Conservation (phyloP, 2,329 filamentous ascomycete genomes). For the Waltergamsia citrina region DNA sequence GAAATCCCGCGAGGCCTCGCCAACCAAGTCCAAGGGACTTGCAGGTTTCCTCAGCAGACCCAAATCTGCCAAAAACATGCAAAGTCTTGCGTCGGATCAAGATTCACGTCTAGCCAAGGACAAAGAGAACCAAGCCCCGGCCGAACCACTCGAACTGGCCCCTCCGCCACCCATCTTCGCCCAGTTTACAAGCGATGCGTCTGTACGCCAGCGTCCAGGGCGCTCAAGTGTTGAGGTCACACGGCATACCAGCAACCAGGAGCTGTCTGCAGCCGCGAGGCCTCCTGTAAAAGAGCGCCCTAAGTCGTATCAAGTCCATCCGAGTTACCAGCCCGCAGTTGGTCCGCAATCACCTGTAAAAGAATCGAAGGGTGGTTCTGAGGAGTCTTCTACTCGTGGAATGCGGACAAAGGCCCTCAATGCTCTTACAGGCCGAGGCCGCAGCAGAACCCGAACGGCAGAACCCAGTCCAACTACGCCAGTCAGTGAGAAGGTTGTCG, state of each 20-base stretch:
- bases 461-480: constrained; percentile 16
- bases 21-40: constrained; percentile 68
- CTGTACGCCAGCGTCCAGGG: constrained; percentile 9
- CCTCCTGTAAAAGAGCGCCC: constrained; percentile 32
- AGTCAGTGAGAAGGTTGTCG: constrained; percentile 39
- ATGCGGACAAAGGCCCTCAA: constrained; percentile 28
- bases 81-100: constrained; percentile 42
- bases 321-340: neutral
- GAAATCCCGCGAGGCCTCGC: constrained; percentile 36
- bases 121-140: constrained; percentile 73
- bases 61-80: constrained; percentile 62
- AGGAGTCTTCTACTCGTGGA: too few relatives aligned
- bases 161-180: constrained; percentile 66
- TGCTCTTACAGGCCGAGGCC: constrained; percentile 24
- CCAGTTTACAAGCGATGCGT: constrained; percentile 45
- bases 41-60: constrained; percentile 64
- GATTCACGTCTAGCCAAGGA: constrained; percentile 46
- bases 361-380: too few relatives aligned
- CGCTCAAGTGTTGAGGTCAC: constrained; percentile 15
- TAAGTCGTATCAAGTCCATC: constrained; percentile 36
- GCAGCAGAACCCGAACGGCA: constrained; percentile 25
- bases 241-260: constrained; percentile 10
- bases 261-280: constrained; percentile 9
- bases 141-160: constrained; percentile 9
- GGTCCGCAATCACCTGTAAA: neutral